Percentiles rank a stretch among this genome's conserved stretches.
These are phyloP conservation scores for Plenodomus biglobosus DNA, from an alignment of 2,329 filamentous ascomycete genomes.

Conservation along the genomic window DNA sequence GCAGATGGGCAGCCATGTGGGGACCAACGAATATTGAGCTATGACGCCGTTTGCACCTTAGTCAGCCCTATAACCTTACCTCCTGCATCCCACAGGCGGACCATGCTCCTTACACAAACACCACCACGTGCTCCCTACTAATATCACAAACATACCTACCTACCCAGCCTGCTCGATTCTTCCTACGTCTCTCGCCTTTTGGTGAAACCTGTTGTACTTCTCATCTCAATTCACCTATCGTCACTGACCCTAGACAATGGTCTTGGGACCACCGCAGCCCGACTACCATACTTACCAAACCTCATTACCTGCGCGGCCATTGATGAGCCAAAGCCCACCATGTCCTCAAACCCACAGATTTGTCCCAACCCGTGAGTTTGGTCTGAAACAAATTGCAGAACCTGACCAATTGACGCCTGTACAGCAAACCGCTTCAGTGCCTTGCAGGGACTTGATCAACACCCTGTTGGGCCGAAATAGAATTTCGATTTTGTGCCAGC, in stretches of 20 bases:
- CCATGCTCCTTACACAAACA: background rate
- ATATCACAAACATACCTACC: background rate
- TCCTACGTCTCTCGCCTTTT: background rate
- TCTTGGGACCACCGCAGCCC: background rate
- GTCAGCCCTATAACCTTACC: slow-evolving; percentile 8
- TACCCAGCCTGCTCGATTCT: background rate
- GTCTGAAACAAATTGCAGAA: background rate
- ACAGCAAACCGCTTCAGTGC: slow-evolving; percentile 36
- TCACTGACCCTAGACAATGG: background rate
- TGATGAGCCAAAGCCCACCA: background rate
- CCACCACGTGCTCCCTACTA: background rate
- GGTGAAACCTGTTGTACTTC: background rate
- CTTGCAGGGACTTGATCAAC: slow-evolving; percentile 23
- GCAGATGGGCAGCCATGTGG: slow-evolving; percentile 13
- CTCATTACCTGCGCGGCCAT: background rate
- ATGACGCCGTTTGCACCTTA: slow-evolving; percentile 8
- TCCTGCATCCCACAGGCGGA: background rate
- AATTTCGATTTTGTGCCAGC: slow-evolving; percentile 21
- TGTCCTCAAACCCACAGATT: slow-evolving; percentile 23
- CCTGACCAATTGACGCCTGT: background rate
- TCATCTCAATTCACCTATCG: background rate
- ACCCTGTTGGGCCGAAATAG: slow-evolving; percentile 21
- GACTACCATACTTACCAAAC: background rate
- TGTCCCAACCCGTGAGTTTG: slow-evolving; percentile 22
- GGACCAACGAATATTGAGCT: slow-evolving; percentile 7